These are phyloP conservation scores for Cucumis cinereus DNA, from an alignment of 306 rosid species.

Conservation along the genomic window DNA sequence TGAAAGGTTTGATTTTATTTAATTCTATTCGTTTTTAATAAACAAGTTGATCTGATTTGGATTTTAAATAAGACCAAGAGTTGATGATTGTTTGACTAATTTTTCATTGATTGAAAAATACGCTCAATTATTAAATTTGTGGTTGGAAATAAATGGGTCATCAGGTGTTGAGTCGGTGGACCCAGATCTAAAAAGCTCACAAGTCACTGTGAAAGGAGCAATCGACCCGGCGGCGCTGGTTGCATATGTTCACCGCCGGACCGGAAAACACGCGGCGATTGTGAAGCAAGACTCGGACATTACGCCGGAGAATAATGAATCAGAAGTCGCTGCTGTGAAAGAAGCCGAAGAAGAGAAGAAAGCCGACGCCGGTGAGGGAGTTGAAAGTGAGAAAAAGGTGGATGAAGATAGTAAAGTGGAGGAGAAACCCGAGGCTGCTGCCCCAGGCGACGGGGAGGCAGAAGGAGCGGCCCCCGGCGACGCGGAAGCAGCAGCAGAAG, in stretches of 20 bases:
- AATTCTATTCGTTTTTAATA: background rate
- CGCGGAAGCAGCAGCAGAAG: conserved; percentile 16
- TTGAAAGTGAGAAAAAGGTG: conserved; percentile 16
- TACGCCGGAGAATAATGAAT: conserved; percentile 13
- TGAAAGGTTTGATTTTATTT: conserved; percentile 34
- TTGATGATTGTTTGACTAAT: background rate
- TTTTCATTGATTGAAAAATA: background rate
- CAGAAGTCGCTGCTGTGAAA: background rate
- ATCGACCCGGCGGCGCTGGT: conserved; percentile 47
- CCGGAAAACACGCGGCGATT: conserved; percentile 64
- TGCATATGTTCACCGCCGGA: conserved; percentile 52
- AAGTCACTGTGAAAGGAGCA: conserved; percentile 70
- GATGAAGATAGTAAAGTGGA: conserved; percentile 10
- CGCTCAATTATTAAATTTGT: background rate
- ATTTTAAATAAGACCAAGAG: background rate
- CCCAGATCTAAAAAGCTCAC: conserved; percentile 69
- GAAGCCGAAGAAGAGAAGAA: conserved; percentile 17
- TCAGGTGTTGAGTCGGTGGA: conserved; percentile 76
- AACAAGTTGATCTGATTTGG: background rate
- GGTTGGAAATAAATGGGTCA: background rate
- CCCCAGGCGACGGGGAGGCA: background rate
- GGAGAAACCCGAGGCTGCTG: conserved; percentile 1
- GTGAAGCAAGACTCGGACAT: conserved; percentile 54
- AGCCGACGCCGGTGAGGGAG: conserved; percentile 11
- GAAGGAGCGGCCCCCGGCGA: background rate